Percentiles rank a stretch among this genome's conserved stretches.
Evolutionary conservation across 2,329 filamentous ascomycete genomes (phyloP).

Genomic region (Chrysoporthe deuterocubensis): DNA sequence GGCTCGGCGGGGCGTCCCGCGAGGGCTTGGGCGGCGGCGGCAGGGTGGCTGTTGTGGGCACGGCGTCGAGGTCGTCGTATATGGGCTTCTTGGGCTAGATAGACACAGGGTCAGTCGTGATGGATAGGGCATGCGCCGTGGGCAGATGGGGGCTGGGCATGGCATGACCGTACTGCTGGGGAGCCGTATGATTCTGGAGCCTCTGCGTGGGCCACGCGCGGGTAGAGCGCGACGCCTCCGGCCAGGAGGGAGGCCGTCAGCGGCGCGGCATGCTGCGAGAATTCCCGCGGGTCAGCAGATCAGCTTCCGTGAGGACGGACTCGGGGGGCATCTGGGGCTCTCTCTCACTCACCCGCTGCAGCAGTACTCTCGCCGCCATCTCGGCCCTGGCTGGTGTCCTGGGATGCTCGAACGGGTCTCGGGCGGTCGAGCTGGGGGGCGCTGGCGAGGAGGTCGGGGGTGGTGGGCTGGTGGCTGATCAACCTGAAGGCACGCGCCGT

Average conservation of each 20-base stretch:
- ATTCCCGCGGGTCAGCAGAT: conserved; percentile 35
- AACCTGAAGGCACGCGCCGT: background rate
- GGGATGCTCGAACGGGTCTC: conserved; percentile 13
- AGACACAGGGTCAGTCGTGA: conserved; percentile 25
- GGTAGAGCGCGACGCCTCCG: conserved; percentile 52
- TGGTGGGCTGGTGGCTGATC: background rate
- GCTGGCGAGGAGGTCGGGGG: background rate
- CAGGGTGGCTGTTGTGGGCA: conserved; percentile 28
- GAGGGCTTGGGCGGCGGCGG: conserved; percentile 16
- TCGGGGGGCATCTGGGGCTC: conserved; percentile 11
- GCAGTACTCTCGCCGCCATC: conserved; percentile 65
- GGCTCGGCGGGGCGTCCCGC: conserved; percentile 36
- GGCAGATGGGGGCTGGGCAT: too few species aligned
- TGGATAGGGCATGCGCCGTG: background rate
- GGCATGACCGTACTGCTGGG: conserved; percentile 14
- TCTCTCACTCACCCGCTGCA: conserved; percentile 54
- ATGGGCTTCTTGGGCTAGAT: conserved; percentile 68
- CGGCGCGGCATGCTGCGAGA: conserved; percentile 55
- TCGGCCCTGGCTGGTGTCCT: conserved; percentile 52
- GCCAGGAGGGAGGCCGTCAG: conserved; percentile 57
- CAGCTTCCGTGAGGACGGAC: too few species aligned
- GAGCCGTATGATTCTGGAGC: conserved; percentile 40
- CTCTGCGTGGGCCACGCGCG: conserved; percentile 56
- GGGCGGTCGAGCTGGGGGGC: conserved; percentile 20
- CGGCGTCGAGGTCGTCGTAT: conserved; percentile 71